These are phyloP conservation scores for Diaporthe ilicicola DNA, from an alignment of 2,329 filamentous ascomycete genomes.

Conservation along the genomic window DNA sequence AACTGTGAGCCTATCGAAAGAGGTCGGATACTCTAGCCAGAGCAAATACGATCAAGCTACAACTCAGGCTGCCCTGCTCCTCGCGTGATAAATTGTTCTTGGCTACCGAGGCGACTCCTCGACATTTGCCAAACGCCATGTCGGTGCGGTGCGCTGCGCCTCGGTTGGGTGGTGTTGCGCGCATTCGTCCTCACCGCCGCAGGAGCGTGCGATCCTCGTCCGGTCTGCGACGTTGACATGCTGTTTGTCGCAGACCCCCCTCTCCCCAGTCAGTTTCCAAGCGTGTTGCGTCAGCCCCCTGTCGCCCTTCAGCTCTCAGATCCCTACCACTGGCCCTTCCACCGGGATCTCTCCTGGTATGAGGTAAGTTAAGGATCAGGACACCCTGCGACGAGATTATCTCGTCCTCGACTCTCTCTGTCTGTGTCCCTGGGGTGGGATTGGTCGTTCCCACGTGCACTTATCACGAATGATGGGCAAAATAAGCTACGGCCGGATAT, in stretches of 20 bases:
- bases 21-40: conserved; percentile 21
- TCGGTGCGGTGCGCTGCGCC: neutral
- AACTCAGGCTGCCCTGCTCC: neutral
- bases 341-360: neutral
- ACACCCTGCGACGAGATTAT: neutral
- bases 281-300: conserved; percentile 14
- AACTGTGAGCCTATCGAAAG: conserved; percentile 23
- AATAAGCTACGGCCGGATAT: neutral
- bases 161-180: neutral
- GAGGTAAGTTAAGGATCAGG: neutral
- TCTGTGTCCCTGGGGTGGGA: no score
- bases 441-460: neutral
- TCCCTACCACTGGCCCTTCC: neutral
- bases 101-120: neutral
- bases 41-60: conserved; percentile 27
- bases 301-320: conserved; percentile 5
- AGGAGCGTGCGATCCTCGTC: conserved; percentile 13
- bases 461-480: neutral
- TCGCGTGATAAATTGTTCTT: neutral
- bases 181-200: conserved; percentile 19
- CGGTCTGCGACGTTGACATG: conserved; percentile 15
- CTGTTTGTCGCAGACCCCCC: conserved; percentile 4
- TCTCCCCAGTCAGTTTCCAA: neutral
- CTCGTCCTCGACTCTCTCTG: neutral
- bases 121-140: no score